Percentiles rank a stretch among this genome's conserved stretches.
Evolutionary conservation across 2,329 filamentous ascomycete species (phyloP).

Genomic region (Myriosclerotinia curreyana): DNA sequence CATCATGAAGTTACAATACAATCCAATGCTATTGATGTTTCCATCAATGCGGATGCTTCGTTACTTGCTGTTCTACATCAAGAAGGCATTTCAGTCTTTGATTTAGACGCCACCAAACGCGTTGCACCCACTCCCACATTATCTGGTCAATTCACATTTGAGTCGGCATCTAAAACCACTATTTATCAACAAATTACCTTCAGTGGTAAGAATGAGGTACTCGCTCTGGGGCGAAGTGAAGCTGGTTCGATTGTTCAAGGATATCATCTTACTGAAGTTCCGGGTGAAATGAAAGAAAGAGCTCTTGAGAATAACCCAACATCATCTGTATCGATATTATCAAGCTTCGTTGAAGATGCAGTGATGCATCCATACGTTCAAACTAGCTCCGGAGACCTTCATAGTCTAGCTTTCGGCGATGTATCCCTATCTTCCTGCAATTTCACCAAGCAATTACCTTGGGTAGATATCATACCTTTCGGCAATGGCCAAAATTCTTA

Average conservation of each 20-base stretch:
- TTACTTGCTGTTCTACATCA: conserved; percentile 71
- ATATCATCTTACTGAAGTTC: conserved; percentile 35
- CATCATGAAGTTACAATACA: conserved; percentile 67
- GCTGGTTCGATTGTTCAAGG: conserved; percentile 27
- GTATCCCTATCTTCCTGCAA: conserved; percentile 32
- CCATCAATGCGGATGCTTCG: conserved; percentile 63
- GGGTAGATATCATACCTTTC: conserved; percentile 37
- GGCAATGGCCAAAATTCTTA: conserved; percentile 25
- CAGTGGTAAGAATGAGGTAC: conserved; percentile 28
- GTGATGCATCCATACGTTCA: conserved; percentile 34
- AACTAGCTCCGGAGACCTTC: conserved; percentile 34
- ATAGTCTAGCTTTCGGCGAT: conserved; percentile 34
- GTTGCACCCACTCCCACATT: conserved; percentile 48
- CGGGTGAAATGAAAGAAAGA: conserved; percentile 33
- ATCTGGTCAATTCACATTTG: conserved; percentile 43
- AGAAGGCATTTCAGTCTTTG: conserved; percentile 63
- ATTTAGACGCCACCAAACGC: conserved; percentile 62
- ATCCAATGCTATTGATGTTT: conserved; percentile 68
- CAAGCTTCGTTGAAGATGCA: conserved; percentile 31
- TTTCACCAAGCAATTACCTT: conserved; percentile 38
- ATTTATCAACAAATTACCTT: conserved; percentile 37
- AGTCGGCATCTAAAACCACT: conserved; percentile 30
- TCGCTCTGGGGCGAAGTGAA: conserved; percentile 28
- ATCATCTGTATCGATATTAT: conserved; percentile 30
- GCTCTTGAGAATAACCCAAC: conserved; percentile 21